A percentile compares a stretch with the other conserved stretches of the same genome.
Evolutionary conservation across 208 protist species (phyloP).

Genomic region (Leishmania aethiopica): DNA sequence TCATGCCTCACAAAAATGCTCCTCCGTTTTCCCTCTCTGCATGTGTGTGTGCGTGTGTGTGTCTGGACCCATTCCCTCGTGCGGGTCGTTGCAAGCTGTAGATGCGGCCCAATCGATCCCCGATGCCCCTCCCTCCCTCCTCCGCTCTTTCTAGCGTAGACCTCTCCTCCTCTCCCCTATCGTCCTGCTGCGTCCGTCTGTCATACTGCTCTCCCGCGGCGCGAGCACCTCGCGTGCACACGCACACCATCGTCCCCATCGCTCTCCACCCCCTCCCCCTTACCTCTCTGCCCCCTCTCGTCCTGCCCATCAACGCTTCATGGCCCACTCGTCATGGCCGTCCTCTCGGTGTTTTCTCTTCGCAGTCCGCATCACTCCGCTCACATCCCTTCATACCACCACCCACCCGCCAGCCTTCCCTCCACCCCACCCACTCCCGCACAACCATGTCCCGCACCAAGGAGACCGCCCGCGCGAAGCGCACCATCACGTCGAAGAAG

Average conservation of each 20-base stretch:
- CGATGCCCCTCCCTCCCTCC: neutral
- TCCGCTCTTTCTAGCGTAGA: neutral
- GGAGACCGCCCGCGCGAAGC: no score
- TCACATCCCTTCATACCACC: neutral
- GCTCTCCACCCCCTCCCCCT: neutral
- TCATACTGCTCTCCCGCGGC: neutral
- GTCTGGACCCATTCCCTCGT: neutral
- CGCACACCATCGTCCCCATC: neutral
- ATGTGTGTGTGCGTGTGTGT: neutral
- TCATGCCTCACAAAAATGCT: no score
- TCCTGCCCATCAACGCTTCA: neutral
- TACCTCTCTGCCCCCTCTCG: neutral
- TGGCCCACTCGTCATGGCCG: neutral
- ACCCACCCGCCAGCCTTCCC: neutral
- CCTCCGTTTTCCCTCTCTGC: neutral
- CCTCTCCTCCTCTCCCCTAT: neutral
- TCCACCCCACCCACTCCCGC: neutral
- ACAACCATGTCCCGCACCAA: slow-evolving; percentile 96
- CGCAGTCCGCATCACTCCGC: no score
- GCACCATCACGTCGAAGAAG: no score
- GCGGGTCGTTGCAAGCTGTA: neutral
- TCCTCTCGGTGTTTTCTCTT: no score
- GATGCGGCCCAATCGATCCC: neutral
- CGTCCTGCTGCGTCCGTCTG: neutral
- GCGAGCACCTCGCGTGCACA: no score